Base-by-base conservation (phyloP, 768 basidiomycete genomes). In the Mycena crocata region DNA sequence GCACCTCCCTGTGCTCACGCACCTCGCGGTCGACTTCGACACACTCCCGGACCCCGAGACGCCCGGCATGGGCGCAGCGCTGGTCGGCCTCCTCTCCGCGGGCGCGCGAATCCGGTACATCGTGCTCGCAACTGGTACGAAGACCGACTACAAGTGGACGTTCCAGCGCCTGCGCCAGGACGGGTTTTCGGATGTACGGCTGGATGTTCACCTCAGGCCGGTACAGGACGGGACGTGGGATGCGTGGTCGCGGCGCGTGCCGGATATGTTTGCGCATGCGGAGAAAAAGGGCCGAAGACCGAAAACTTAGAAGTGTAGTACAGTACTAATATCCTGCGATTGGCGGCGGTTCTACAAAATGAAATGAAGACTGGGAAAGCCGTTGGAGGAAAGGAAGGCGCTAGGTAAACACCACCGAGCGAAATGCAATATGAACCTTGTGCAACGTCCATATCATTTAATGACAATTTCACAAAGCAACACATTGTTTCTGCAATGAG, bases 201-300 rank as follows among this genome's bases (percentile, higher is more conserved):
- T 67, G 30, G 44, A 37, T 31, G 55, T 67, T 60, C 66, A 67
- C 17, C 35, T 67, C 21, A 15, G 66, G 28, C 66, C 66, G 13
- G 44, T 58, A 13, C 9, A n/a, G 55, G 66, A 67, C 50, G 58
- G 34, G 42, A 46, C 58, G 34, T 66, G 64, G 57, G 57, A 66
- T 26, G 64, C 50, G 44, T 66, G 64, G 64, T 54, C 50, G 31
- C 23, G 57, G 19, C 34, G 50, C 17, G 42, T 48, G 51, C 64
- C 50, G 40, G 64, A 66, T 66, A 13, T 62, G 31, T 67, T 67
- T 62, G 55, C 34, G 35, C 37, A 50, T n/a, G 66, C 60, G 34
- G 50, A 52, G 24, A n/a, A n/a, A n/a, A n/a, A n/a, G n/a, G n/a
- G n/a, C n/a, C n/a, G n/a, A n/a, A n/a, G n/a, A n/a, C n/a, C n/a